phyloP scores from a whole-genome alignment of 2,329 filamentous ascomycete genomes.

The Monilinia polystroma region DNA sequence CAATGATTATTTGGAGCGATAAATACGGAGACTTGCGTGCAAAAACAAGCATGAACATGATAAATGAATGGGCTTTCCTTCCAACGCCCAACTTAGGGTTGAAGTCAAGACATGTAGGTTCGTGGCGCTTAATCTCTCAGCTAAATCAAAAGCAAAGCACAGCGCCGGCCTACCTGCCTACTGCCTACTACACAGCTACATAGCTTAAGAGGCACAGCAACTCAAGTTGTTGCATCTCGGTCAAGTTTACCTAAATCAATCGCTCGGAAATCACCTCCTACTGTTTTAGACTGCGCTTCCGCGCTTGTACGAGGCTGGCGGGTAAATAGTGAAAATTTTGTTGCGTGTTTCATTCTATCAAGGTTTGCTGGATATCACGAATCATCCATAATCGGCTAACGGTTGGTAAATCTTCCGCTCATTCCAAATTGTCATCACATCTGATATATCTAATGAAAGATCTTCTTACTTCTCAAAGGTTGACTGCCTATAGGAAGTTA shows the following conservation, averaged over 20 bases:
- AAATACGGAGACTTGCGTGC: neutral
- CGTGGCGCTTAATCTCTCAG: slow-evolving; percentile 17
- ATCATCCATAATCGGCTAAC: neutral
- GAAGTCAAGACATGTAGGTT: slow-evolving; percentile 14
- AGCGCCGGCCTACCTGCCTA: neutral
- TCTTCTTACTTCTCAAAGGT: neutral
- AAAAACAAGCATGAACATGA: neutral
- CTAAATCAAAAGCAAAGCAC: neutral
- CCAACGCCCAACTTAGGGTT: neutral
- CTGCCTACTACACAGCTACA: neutral
- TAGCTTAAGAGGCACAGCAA: slow-evolving; percentile 7
- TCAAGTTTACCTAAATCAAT: neutral
- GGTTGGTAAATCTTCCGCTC: neutral
- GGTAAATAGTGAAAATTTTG: neutral
- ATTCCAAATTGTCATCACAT: neutral
- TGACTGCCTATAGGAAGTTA: slow-evolving; percentile 10
- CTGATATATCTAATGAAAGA: neutral
- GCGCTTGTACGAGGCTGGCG: slow-evolving; percentile 7
- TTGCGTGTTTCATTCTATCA: neutral
- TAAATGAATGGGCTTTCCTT: neutral
- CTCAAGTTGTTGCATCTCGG: neutral
- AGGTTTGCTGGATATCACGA: neutral
- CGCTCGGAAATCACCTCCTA: neutral
- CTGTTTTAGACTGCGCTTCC: slow-evolving; percentile 8
- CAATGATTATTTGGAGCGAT: neutral